phyloP scores from a whole-genome alignment of 2,329 filamentous ascomycete species.

The Colletotrichum siamense region DNA sequence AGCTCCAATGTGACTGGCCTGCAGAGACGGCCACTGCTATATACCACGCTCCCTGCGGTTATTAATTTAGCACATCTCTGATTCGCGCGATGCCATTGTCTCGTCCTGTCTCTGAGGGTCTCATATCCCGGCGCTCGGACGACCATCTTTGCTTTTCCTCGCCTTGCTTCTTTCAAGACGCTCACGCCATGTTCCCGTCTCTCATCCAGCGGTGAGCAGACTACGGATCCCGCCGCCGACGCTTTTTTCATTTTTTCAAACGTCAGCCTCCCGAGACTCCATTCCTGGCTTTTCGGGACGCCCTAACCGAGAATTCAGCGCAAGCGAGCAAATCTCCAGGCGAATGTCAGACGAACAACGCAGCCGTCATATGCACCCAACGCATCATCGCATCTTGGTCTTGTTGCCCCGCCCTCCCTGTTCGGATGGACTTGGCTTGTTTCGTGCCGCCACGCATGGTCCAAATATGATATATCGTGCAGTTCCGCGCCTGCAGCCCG shows the following conservation, averaged over 20 bases:
- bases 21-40: background rate
- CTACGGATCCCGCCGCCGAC: background rate
- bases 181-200: constrained; percentile 13
- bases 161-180: constrained; percentile 9
- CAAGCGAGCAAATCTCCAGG: background rate
- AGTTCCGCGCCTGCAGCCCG: constrained; percentile 3
- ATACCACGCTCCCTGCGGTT: constrained; percentile 7
- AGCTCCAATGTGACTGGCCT: background rate
- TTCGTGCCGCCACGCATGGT: constrained; percentile 3
- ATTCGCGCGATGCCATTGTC: constrained; percentile 15
- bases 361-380: background rate
- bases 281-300: constrained; percentile 1
- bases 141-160: constrained; percentile 10
- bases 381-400: background rate
- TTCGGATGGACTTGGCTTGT: constrained; percentile 1
- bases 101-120: constrained; percentile 12
- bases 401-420: background rate
- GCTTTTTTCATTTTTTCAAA: background rate
- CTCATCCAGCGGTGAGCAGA: constrained; percentile 14
- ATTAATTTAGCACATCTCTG: background rate
- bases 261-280: constrained; percentile 2
- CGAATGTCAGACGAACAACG: background rate
- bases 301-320: background rate
- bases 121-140: constrained; percentile 9
- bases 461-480: constrained; percentile 12